Base-by-base conservation (phyloP, 2,329 filamentous ascomycete genomes). In the Colletotrichum filicis region DNA sequence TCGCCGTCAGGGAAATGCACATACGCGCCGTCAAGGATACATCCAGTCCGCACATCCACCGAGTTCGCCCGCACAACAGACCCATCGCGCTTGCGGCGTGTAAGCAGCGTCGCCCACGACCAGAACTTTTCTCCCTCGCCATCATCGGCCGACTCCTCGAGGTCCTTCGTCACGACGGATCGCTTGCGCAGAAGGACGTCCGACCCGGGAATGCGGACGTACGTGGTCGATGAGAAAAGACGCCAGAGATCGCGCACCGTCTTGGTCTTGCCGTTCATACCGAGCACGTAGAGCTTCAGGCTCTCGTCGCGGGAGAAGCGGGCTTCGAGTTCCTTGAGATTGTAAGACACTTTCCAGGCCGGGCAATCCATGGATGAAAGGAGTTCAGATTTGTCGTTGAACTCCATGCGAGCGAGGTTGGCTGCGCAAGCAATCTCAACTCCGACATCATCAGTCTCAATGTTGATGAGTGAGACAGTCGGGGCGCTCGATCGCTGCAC, bases 41-140 rank as follows among this genome's bases (percentile, higher is more conserved):
- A 80, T 4, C 86, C 86, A 6, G 87, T 82, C 2, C 85, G 80
- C 3, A 87, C 75, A 73, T 88, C 86, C 32, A 88, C 83, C 19
- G 78, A 81, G 2, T 77, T 80, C 1, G 84, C 85, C n/a, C 79
- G 78, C 12, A 82, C 77, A 4, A 87, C 64, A 24, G 68, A 74
- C 42, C 82, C 82, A 35, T 81, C 76, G 12, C 63, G 28, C 8
- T 77, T 75, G 12, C 77, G 76, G 68, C 77, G 80, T 56, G 77
- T 79, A 12, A 84, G 75, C 61, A 83, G 73, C 2, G 82, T 78
- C 1, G 79, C 76, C 82, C 82, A 84, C 7, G 49, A 42, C 77
- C 76, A 78, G 42, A 61, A 53, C 12, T 62, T 26, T 30, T 70
- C 30, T 3, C 35, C 14, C n/a, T 75, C 57, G 6, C 76, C 66